Base-by-base conservation (phyloP, 2,329 filamentous ascomycete genomes). In the Talaromyces sp. region DNA sequence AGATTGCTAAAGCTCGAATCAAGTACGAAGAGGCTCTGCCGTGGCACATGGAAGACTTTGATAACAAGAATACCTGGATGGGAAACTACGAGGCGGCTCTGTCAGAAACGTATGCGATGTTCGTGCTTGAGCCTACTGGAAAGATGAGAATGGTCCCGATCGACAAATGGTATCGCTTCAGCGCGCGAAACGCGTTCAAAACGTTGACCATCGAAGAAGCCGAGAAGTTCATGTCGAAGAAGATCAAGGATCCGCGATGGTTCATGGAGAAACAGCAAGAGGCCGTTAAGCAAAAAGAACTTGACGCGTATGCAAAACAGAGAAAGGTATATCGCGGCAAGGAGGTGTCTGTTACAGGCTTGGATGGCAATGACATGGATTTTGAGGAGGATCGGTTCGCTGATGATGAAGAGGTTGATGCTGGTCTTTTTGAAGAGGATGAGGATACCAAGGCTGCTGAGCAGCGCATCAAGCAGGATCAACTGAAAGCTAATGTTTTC, bases 1-100 rank as follows among this genome's bases (percentile, higher is more conserved):
- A 96, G 84, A 81, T 87, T 87, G 79, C 90, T 66, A 81, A 81
- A 59, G 82, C 84, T 49, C 82, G 86, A 66, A 80, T 89, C 49
- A 86, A 93, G 68, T 99, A 98, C 70, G 95, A 98, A 75, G 95
- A 99, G 77, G 92, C 94, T 3, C 82, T 97, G 59, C 95, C 95
- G 6, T 99, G 95, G 95, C 93, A 97, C 75, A 79, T 99, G 41
- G 95, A 99, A 75, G 95, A 99, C 76, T 96, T 93, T 47, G 94
- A 99, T 73, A 92, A 93, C 69, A 97, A 94, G 76, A 94, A 97
- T 71, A 90, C 91, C 2, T 98, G 93, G 92, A 89, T 95, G 39
- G 95, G 93, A 52, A 90, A 89, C 64, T 97, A 98, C 71, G 91
- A 98, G 72, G 90, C 90, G 31, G 91, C 93, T 19, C 84, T 98